Evolutionary conservation across 352 stramenopile species (phyloP), one percentile per base, ranked within the genome.

Genomic region (Blastocystis sp.): DNA sequence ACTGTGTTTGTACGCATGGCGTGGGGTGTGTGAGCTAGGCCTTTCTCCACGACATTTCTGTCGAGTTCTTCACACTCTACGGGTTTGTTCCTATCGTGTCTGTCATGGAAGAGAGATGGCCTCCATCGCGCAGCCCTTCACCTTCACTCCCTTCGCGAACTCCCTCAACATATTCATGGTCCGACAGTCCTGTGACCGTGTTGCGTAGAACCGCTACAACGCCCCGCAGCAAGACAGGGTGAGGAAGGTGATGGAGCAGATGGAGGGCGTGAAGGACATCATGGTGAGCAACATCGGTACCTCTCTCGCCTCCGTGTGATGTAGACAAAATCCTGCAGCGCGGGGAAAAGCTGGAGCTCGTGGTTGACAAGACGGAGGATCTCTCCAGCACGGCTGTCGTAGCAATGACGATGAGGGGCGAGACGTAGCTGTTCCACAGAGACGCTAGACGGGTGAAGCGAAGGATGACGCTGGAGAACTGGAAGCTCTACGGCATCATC

Each of bases 241-340:
- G 78, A 94, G 93, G 40, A 89, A 91, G 2, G 95, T 98, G 43
- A 94, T 98, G 90, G 93, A 94, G 89, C 95, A 98, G 92, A 95
- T 99, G 77, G 95, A 98, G 89, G 94, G 98, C 66, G 95, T 99
- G 1, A 98, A 98, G 90, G 94, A 97, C 89, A 94, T 97, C 74
- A 98, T 99, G 95, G 94, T 99, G 48, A 94, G 98, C 90, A 99
- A 99, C 90, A 98, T 99, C 89, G 92, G 92, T 94, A 64, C 59
- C 24, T 63, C 52, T 14, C 66, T 60, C 66, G 7, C 42, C 3
- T 43, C 21, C 28, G 6, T 84, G 9, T 81, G 14, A 48, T 76
- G 14, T 60, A 93, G 96, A 99, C 80, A 98, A 98, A 90, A 94
- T 99, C 45, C 91, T 99, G 81, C 95, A 99, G 74, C 91, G 97